Percentiles rank a stretch among this genome's conserved stretches.
These are phyloP conservation scores for Acer yangbiense DNA, from an alignment of 345 rosid genomes.

Conservation along the genomic window DNA sequence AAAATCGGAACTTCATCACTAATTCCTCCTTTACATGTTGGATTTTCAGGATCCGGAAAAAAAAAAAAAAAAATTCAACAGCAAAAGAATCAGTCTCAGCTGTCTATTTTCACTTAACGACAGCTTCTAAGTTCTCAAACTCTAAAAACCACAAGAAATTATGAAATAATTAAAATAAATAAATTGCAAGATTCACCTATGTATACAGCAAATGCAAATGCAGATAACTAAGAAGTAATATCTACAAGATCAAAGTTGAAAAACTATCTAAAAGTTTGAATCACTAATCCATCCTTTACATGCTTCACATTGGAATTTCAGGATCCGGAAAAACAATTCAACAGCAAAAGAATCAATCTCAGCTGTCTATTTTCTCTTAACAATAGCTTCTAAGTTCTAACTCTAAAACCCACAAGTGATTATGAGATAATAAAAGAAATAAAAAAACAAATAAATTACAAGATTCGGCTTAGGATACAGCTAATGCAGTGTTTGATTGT, in stretches of 20 bases:
- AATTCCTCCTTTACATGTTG: not conserved
- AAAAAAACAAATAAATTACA: not conserved
- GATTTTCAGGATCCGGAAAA: no score
- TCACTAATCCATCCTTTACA: not conserved
- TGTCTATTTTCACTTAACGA: no score
- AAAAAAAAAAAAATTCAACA: no score
- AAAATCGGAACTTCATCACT: not conserved
- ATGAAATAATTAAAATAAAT: not conserved
- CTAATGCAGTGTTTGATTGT: not conserved
- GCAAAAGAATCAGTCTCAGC: no score
- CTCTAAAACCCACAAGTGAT: not conserved
- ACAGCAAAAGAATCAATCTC: no score
- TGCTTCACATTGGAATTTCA: no score
- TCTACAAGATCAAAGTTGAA: not conserved
- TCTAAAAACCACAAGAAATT: not conserved
- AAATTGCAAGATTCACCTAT: not conserved
- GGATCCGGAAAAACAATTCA: no score
- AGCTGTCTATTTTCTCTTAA: no score
- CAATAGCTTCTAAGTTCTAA: no score
- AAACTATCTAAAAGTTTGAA: not conserved
- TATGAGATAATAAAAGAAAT: not conserved
- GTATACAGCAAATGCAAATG: not conserved
- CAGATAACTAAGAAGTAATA: not conserved
- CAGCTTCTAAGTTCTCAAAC: no score
- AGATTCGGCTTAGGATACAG: not conserved